Evolutionary conservation across 495 filamentous ascomycete species (phyloP).

Genomic region (Polyplosphaeria fusca): DNA sequence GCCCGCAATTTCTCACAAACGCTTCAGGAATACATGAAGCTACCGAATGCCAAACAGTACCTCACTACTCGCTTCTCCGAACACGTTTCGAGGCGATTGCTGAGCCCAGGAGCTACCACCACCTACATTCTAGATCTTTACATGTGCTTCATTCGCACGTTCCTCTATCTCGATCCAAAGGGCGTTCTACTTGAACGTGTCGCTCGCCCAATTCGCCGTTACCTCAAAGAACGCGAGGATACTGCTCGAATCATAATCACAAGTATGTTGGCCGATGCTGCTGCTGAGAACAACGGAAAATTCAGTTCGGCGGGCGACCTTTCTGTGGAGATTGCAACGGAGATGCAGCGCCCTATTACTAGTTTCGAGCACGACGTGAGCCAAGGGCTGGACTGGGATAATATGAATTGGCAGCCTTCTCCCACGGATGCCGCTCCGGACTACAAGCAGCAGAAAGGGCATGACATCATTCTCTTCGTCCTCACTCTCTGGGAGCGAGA

Average conservation of each 20-base stretch:
- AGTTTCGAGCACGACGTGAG: slow-evolving; percentile 48
- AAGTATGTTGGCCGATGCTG: slow-evolving; percentile 71
- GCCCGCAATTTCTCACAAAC: slow-evolving; percentile 7
- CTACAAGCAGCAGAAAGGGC: slow-evolving; percentile 80
- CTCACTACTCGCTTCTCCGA: slow-evolving; percentile 70
- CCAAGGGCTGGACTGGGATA: slow-evolving; percentile 78
- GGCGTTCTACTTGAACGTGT: slow-evolving; percentile 87
- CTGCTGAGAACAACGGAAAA: slow-evolving; percentile 41
- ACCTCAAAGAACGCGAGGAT: slow-evolving; percentile 90
- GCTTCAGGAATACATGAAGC: slow-evolving; percentile 48
- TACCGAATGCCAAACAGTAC: slow-evolving; percentile 54
- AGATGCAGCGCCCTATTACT: slow-evolving; percentile 63
- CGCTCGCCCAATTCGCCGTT: slow-evolving; percentile 75
- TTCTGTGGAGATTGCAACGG: slow-evolving; percentile 70
- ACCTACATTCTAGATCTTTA: slow-evolving; percentile 85
- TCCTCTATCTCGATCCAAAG: slow-evolving; percentile 84
- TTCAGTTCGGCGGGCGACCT: slow-evolving; percentile 46
- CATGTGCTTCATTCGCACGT: slow-evolving; percentile 85
- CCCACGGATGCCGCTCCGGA: slow-evolving; percentile 90
- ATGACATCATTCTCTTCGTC: slow-evolving; percentile 88
- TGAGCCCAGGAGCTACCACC: slow-evolving; percentile 87
- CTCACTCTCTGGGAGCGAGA: slow-evolving; percentile 83
- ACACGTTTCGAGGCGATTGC: slow-evolving; percentile 64
- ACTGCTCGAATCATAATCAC: slow-evolving; percentile 82
- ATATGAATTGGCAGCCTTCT: slow-evolving; percentile 88